A percentile compares a stretch with the other conserved stretches of the same genome.
Evolutionary conservation across 768 basidiomycete genomes (phyloP).

Genomic region (Lentinula boryana): DNA sequence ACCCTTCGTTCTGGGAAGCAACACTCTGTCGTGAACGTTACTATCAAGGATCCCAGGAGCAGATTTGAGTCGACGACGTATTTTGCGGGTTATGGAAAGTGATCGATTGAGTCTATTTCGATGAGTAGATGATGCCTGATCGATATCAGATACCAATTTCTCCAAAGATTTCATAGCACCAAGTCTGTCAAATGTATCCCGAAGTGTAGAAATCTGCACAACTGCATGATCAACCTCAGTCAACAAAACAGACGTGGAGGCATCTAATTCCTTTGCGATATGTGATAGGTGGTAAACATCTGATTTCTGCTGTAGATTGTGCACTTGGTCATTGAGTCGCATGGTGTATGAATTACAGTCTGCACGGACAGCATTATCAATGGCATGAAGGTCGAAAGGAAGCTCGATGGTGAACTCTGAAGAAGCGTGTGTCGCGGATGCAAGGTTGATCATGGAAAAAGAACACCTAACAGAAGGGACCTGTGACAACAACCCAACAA

Average conservation of each 20-base stretch:
- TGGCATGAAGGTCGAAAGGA: constrained; percentile 48
- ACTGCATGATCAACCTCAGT: constrained; percentile 32
- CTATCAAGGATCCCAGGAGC: constrained; percentile 35
- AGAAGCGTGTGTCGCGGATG: constrained; percentile 23
- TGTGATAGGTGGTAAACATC: constrained; percentile 45
- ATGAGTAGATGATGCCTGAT: constrained; percentile 26
- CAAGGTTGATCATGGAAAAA: constrained; percentile 30
- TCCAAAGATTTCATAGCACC: constrained; percentile 26
- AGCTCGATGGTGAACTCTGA: constrained; percentile 28
- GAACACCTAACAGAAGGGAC: constrained; percentile 24
- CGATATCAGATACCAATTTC: constrained; percentile 27
- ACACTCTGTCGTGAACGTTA: constrained; percentile 40
- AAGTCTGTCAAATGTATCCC: constrained; percentile 24
- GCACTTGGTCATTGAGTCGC: constrained; percentile 49
- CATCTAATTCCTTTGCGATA: constrained; percentile 50
- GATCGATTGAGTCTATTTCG: constrained; percentile 36
- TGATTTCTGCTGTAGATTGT: constrained; percentile 40
- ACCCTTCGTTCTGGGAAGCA: constrained; percentile 40
- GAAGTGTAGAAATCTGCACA: constrained; percentile 33
- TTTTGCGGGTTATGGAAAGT: constrained; percentile 47
- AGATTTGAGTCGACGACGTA: constrained; percentile 51
- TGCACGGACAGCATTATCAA: constrained; percentile 64
- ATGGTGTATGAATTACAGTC: constrained; percentile 68
- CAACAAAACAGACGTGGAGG: constrained; percentile 27
- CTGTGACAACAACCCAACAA: constrained; percentile 32